Evolutionary conservation across 2,329 filamentous ascomycete species (phyloP).

Genomic region (Colletotrichum salicis): DNA sequence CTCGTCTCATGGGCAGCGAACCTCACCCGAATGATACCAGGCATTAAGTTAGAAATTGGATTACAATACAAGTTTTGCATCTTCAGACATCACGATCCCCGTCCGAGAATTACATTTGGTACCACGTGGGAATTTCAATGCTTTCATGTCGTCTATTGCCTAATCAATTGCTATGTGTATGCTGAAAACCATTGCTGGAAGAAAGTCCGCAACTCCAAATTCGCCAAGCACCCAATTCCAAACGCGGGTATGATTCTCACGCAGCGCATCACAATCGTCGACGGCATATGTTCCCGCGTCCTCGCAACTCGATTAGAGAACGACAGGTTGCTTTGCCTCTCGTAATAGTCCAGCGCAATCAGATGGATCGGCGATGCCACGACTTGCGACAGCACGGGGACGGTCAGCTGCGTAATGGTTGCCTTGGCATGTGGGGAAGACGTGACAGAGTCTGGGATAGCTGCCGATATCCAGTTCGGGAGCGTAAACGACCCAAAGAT

Average conservation of each 20-base stretch:
- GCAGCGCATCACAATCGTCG: slow-evolving; percentile 43
- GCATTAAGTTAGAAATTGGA: not conserved
- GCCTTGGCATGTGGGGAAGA: slow-evolving; percentile 41
- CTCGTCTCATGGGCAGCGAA: slow-evolving; percentile 51
- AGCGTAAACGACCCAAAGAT: slow-evolving; percentile 47
- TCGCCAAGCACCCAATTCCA: slow-evolving; percentile 44
- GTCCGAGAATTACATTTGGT: too few species aligned
- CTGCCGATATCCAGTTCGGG: slow-evolving; percentile 40
- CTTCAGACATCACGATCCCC: too few species aligned
- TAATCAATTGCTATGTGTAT: not conserved
- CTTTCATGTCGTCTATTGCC: too few species aligned
- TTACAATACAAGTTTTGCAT: too few species aligned
- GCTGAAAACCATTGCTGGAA: not conserved
- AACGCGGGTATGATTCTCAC: slow-evolving; percentile 45
- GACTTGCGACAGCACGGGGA: slow-evolving; percentile 45
- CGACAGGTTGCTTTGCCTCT: slow-evolving; percentile 38
- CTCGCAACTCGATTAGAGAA: slow-evolving; percentile 38
- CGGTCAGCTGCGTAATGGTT: slow-evolving; percentile 42
- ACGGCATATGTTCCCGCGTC: slow-evolving; percentile 39
- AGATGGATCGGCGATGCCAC: slow-evolving; percentile 45
- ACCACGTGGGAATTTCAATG: too few species aligned
- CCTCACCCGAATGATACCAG: slow-evolving; percentile 54
- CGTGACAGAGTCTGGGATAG: slow-evolving; percentile 41
- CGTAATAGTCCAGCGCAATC: slow-evolving; percentile 36
- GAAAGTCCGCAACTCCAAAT: slow-evolving; percentile 36